phyloP scores from a whole-genome alignment of 2,329 filamentous ascomycete species.

The Ascocoryne sarcoides region DNA sequence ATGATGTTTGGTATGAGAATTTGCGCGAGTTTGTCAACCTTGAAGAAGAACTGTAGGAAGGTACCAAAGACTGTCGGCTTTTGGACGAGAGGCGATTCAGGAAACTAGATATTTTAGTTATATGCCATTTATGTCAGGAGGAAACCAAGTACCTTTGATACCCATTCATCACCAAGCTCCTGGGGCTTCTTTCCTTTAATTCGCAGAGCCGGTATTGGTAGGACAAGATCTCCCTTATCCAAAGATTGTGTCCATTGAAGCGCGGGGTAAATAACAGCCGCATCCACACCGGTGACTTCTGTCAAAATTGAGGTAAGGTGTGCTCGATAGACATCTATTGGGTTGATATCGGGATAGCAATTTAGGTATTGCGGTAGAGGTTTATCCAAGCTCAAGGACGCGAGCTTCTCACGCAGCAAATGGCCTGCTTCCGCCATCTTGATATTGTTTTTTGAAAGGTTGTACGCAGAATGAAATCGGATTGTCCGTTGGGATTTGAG shows the following conservation, averaged over 20 bases:
- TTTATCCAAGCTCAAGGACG: slow-evolving; percentile 18
- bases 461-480: slow-evolving; percentile 10
- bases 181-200: slow-evolving; percentile 62
- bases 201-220: slow-evolving; percentile 72
- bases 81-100: slow-evolving; percentile 61
- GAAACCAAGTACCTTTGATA: slow-evolving; percentile 40
- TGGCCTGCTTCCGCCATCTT: slow-evolving; percentile 21
- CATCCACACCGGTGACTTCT: slow-evolving; percentile 61
- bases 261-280: slow-evolving; percentile 62
- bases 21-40: slow-evolving; percentile 53
- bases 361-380: slow-evolving; percentile 37
- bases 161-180: slow-evolving; percentile 54
- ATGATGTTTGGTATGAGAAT: slow-evolving; percentile 64
- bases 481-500: slow-evolving; percentile 5
- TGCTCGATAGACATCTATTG: slow-evolving; percentile 69
- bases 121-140: slow-evolving; percentile 1
- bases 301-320: slow-evolving; percentile 64
- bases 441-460: slow-evolving; percentile 9
- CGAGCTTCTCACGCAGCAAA: slow-evolving; percentile 22
- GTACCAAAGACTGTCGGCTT: slow-evolving; percentile 53
- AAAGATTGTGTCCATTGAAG: slow-evolving; percentile 71
- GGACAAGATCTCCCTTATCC: slow-evolving; percentile 74
- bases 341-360: slow-evolving; percentile 61
- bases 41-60: slow-evolving; percentile 76
- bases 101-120: slow-evolving; percentile 47